Base-by-base conservation (phyloP, 257 asterid genomes). In the Leonotis leonurus region DNA sequence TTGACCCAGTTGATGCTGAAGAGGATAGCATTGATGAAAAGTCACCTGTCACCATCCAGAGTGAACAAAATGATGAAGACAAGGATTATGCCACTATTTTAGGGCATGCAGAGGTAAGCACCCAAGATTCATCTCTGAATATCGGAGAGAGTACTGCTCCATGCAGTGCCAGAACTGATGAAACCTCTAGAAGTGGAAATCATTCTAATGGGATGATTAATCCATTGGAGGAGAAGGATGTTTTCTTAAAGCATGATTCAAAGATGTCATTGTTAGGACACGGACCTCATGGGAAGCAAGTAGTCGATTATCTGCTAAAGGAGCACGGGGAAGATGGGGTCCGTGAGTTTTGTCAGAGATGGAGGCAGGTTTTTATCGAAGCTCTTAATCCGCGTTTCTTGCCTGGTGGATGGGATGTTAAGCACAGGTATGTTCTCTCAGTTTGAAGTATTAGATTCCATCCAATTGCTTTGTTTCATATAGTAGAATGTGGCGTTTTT, bases 401-500 rank as follows among this genome's bases (percentile, higher is more conserved):
- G 69, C 99, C 99, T 41, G 87, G 73, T 41, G 99, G 99, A 71
- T 92, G 99, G 99, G 96, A 92, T 73, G 85, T 92, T 33, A 87
- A 73, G 82, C 99, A 92, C 95, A 83, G 99, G 99, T 87, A 77
- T 32, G 62, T 46, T 64, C 21, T 18, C 5, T n/a, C 7, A 48
- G 55, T 10, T 48, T 48, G 55, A 10, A 52, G 18, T 67, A 53
- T 6, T 39, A 16, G 44, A 21, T 49, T 14, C 20, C 4, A 12
- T 8, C 6, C 14, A 56, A n/a, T 13, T 52, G 51, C 22, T 53
- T 24, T 4, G 8, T 49, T 39, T 56, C 12, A 9, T 27, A 3
- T 10, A 36, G 14, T 14, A 36, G 17, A 21, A 21, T 14, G 24
- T 16, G 12, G 1, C 21, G 4, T 51, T 8, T 33, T 14, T 8